Conservation (phyloP, 768 basidiomycete genomes). For the Tricholoma terreum region DNA sequence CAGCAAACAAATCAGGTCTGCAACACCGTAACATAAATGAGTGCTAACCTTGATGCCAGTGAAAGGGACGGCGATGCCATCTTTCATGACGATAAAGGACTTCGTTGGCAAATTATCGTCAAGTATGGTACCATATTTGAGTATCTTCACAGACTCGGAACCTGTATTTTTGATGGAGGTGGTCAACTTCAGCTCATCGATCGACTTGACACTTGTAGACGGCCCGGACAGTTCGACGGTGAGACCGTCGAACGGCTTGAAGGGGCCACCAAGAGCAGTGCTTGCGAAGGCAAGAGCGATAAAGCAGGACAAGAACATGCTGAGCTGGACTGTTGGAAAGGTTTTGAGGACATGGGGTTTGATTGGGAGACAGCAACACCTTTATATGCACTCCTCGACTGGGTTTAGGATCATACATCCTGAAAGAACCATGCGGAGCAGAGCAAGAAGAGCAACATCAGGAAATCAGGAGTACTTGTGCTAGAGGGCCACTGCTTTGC, state of each 20-base stretch:
- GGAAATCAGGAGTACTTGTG: too few species aligned
- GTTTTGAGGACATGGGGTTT: neutral
- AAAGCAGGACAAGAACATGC: slow-evolving; percentile 29
- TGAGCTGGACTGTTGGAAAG: neutral
- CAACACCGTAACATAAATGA: neutral
- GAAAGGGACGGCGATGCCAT: slow-evolving; percentile 36
- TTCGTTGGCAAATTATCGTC: slow-evolving; percentile 41
- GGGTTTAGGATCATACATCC: too few species aligned
- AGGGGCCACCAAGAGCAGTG: slow-evolving; percentile 28
- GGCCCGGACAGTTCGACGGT: slow-evolving; percentile 29
- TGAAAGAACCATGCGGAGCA: too few species aligned
- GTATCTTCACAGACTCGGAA: slow-evolving; percentile 36
- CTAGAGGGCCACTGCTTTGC: too few species aligned
- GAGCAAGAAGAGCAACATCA: too few species aligned
- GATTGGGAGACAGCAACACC: neutral
- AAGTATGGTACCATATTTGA: slow-evolving; percentile 47
- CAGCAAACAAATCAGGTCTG: neutral
- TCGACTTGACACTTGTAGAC: slow-evolving; percentile 29
- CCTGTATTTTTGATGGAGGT: slow-evolving; percentile 42
- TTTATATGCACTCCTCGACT: neutral
- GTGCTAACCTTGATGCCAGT: slow-evolving; percentile 39
- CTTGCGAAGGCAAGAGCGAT: slow-evolving; percentile 27
- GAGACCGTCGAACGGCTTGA: slow-evolving; percentile 30
- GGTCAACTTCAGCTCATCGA: slow-evolving; percentile 38
- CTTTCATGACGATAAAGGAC: slow-evolving; percentile 42